Base-by-base conservation (phyloP, 2,329 filamentous ascomycete species). In the Alternaria atra region DNA sequence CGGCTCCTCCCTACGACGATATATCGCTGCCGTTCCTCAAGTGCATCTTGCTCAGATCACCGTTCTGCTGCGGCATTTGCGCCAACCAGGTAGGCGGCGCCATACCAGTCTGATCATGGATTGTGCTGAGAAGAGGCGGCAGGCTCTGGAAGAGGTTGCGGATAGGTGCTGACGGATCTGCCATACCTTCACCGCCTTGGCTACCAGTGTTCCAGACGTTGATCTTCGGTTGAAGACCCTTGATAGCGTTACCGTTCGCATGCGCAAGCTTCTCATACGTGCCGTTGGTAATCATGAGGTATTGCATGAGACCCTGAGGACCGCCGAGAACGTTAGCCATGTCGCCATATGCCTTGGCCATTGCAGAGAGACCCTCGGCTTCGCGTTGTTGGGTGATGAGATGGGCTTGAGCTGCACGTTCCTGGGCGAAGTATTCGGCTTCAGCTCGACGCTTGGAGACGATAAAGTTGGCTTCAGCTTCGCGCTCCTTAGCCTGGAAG, bases 51-150 rank as follows among this genome's bases (percentile, higher is more conserved):
- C 63, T 67, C n/a, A 61, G 27, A 46, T 70, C 66, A 15, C 63
- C 48, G 5, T 64, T 60, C 32, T 71, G 59, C 46, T 67, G 67
- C 7, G 84, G 84, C 83, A 87, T 84, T 69, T 85, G 81, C 57
- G 83, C 83, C 68, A 87, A 66, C 93, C 93, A 96, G 71, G 86
- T 87, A 1, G 93, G 93, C 6, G 94, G 87, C 1, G 86, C 85
- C 72, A 96, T 93, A 0, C 92, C 92, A 0, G 92, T 96, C 83
- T 97, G 93, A 61, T 96, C 92, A 69, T 95, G 90, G 72, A 97
- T 94, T 0, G 93, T 96, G 9, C 86, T 89, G 81, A 96, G 89
- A 20, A 96, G 84, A 5, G 93, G 93, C 35, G 93, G 93, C 63
- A 96, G 82, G 76, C 89, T 91, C 83, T 95, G 92, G 81, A 95